Conservation (phyloP, 805 yeast genomes). For the Wilhelminamyces savonicus region DNA sequence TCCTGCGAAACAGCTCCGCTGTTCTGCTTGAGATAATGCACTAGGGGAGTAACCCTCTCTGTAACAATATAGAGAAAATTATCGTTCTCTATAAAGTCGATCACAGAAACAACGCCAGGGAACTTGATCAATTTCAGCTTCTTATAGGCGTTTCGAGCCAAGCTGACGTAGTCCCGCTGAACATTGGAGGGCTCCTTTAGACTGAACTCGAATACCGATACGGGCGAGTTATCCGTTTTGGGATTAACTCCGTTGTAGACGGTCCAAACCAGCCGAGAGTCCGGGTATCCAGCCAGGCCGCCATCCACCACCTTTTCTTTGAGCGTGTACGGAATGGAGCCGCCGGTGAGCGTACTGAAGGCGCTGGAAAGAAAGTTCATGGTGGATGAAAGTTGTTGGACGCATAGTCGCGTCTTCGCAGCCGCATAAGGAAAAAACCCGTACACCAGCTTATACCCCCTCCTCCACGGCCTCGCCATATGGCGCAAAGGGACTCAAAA, state of each 20-base stretch:
- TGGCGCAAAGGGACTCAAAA: too few relatives aligned
- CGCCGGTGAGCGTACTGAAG: conserved; percentile 45
- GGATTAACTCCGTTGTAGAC: conserved; percentile 53
- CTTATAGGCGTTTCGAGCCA: conserved; percentile 32
- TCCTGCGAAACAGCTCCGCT: conserved; percentile 21
- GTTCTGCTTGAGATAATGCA: conserved; percentile 27
- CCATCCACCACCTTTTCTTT: conserved; percentile 38
- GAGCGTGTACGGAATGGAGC: conserved; percentile 52
- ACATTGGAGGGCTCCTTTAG: conserved; percentile 29
- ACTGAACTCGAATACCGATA: conserved; percentile 64
- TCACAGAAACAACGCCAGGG: conserved; percentile 61
- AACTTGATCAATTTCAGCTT: conserved; percentile 52
- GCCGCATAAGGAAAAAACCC: too few relatives aligned
- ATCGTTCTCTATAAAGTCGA: conserved; percentile 64
- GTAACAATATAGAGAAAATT: conserved; percentile 53
- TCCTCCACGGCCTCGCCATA: too few relatives aligned
- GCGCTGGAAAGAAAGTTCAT: conserved; percentile 73
- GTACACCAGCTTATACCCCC: too few relatives aligned
- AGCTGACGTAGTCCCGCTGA: conserved; percentile 15
- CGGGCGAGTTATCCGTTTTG: conserved; percentile 43
- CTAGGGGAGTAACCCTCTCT: conserved; percentile 57
- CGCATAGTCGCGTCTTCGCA: too few relatives aligned
- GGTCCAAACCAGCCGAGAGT: conserved; percentile 49
- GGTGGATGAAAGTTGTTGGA: too few relatives aligned
- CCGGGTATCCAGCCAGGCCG: conserved; percentile 8